Evolutionary conservation across 345 rosid genomes (phyloP).

Genomic region (Dovyalis caffra): DNA sequence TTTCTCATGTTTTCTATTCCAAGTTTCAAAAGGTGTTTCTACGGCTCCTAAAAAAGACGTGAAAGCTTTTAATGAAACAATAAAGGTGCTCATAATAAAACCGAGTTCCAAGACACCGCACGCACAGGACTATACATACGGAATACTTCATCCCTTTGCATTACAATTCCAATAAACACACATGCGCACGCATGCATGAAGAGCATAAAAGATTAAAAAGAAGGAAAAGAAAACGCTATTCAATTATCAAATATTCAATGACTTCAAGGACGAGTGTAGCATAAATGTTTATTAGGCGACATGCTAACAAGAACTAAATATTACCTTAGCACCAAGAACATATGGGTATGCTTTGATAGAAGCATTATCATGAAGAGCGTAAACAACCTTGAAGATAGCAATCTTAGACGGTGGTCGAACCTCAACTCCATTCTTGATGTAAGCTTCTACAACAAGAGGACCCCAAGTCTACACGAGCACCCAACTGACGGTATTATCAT

Average conservation of each 20-base stretch:
- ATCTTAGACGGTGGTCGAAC: conserved; percentile 24
- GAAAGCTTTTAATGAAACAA: too few relatives aligned
- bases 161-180: background rate
- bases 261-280: background rate
- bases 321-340: conserved; percentile 23
- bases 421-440: background rate
- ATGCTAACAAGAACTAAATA: background rate
- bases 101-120: too few relatives aligned
- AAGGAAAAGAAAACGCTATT: too few relatives aligned
- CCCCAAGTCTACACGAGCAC: background rate
- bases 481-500: background rate
- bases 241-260: background rate
- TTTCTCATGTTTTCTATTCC: too few relatives aligned
- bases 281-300: too few relatives aligned
- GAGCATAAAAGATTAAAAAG: too few relatives aligned
- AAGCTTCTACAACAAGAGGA: background rate
- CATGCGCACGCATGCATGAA: too few relatives aligned
- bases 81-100: too few relatives aligned
- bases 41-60: too few relatives aligned
- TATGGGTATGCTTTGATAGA: conserved; percentile 19
- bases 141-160: too few relatives aligned
- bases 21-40: too few relatives aligned
- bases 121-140: too few relatives aligned
- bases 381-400: conserved; percentile 23
- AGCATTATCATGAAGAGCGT: conserved; percentile 24